A percentile compares a stretch with the other conserved stretches of the same genome.
Evolutionary conservation across 2,329 filamentous ascomycete species (phyloP).

Genomic region (Hypoxylon sp.): DNA sequence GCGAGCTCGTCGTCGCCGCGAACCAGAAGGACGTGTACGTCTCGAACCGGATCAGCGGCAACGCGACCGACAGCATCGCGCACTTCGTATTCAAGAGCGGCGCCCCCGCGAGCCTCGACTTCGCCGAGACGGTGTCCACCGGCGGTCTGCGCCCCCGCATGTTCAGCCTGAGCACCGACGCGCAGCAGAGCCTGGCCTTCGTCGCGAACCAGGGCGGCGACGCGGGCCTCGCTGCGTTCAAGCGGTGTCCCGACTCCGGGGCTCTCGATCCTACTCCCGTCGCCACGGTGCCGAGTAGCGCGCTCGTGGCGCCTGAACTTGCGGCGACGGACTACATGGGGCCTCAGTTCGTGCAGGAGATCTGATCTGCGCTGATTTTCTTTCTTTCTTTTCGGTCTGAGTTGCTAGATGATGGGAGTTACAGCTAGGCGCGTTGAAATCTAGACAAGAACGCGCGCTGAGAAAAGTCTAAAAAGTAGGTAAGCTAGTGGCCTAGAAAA

Average conservation of each 20-base stretch:
- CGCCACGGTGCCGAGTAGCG: constrained; percentile 31
- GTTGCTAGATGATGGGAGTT: background rate
- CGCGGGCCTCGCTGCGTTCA: constrained; percentile 56
- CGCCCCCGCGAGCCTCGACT: constrained; percentile 39
- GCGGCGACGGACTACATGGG: constrained; percentile 39
- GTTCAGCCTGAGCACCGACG: constrained; percentile 57
- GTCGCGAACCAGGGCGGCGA: constrained; percentile 62
- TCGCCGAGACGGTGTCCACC: constrained; percentile 42
- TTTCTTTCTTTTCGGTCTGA: too few species aligned
- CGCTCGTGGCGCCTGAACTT: constrained; percentile 35
- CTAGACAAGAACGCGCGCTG: background rate
- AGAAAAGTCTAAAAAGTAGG: background rate
- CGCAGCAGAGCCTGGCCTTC: constrained; percentile 54
- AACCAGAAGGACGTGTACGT: constrained; percentile 63
- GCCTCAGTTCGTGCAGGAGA: constrained; percentile 50
- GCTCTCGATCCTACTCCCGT: constrained; percentile 42
- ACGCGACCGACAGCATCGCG: constrained; percentile 61
- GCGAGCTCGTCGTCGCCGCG: constrained; percentile 58
- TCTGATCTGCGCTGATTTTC: too few species aligned
- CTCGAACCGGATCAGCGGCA: constrained; percentile 63
- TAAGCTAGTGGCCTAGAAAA: background rate
- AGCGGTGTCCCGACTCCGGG: constrained; percentile 45
- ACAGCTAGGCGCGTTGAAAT: background rate
- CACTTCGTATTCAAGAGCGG: constrained; percentile 56
- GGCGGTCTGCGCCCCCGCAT: constrained; percentile 58